Evolutionary conservation across 495 filamentous ascomycete genomes (phyloP), one percentile per base, ranked within the genome.

Genomic region (Penicillium atrosanguineum): DNA sequence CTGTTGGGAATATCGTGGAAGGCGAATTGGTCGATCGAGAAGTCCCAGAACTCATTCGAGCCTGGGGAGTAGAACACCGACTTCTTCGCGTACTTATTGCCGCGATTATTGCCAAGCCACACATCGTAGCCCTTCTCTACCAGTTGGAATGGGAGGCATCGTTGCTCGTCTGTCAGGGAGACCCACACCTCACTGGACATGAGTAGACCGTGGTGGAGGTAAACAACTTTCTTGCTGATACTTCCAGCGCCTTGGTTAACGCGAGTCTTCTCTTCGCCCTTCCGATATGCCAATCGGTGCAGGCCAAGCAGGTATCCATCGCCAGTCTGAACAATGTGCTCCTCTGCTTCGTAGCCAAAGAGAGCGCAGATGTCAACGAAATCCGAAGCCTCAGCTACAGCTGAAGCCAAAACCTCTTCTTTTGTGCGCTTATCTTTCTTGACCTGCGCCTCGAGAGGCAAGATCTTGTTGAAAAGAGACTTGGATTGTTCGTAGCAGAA

Each of bases 141-240:
- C 40, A 98, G 75, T 53, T 86, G 80, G 69, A 98, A 98, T 0
- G 94, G 91, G 12, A 98, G 75, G 55, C 84, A 89, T 49, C 91
- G 80, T 69, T 95, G 82, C 57, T 84, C 85, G 44, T 98, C 91
- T 4, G 93, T 92, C 61, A 90, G 72, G 65, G 90, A 95, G 18
- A 97, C 89, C 94, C 94, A 98, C 19, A 97, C 94, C 73, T 98
- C 94, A 69, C 91, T 96, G 69, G 95, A 96, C 94, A 98, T 98
- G 52, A 98, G 78, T 48, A 98, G 78, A 20, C 94, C 94, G 71
- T 98, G 94, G 69, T 98, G 94, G 56, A 98, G 75, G 69, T 97
- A 98, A 8, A 96, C 87, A 9, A 97, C 89, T 52, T 85, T 88
- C 73, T 95, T 96, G 70, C 78, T 80, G 15, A 88, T 54, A 61